Percentiles rank a stretch among this genome's conserved stretches.
Evolutionary conservation across 306 rosid genomes (phyloP).

Genomic region (Notholithocarpus densiflorus): DNA sequence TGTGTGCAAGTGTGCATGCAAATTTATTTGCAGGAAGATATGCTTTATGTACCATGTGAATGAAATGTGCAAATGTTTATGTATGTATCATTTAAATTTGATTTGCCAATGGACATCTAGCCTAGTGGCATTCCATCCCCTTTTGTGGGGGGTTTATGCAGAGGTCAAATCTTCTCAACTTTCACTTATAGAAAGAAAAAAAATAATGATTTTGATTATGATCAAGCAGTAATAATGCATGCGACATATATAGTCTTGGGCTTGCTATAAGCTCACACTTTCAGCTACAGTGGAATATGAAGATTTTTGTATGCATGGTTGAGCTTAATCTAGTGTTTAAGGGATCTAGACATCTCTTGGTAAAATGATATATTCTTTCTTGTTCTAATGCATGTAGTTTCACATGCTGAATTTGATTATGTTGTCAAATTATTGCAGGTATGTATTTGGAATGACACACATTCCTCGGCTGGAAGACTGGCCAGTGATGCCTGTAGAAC

Average conservation of each 20-base stretch:
- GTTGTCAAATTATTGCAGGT: conserved; percentile 42
- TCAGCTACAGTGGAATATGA: neutral
- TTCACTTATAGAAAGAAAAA: too few relatives aligned
- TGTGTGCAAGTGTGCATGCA: neutral
- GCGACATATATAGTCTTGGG: neutral
- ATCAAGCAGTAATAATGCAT: neutral
- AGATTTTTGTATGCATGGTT: neutral
- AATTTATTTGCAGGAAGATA: neutral
- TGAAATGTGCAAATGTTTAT: neutral
- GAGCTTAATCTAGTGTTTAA: neutral
- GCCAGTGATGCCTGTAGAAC: conserved; percentile 86
- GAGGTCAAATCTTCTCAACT: too few relatives aligned
- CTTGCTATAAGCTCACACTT: neutral
- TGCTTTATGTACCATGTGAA: neutral
- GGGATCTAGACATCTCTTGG: neutral
- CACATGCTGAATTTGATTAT: conserved; percentile 7
- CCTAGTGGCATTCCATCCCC: too few relatives aligned
- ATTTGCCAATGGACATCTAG: too few relatives aligned
- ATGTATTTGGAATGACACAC: conserved; percentile 71
- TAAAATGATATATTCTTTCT: neutral
- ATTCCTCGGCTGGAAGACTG: conserved; percentile 83
- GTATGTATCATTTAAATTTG: neutral
- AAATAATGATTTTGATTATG: neutral
- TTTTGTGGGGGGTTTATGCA: too few relatives aligned
- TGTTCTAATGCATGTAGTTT: neutral